Percentiles rank a stretch among this genome's conserved stretches.
Evolutionary conservation across 192 early-diverging fungal genomes (phyloP).

Genomic region (Backusella tarrabulga): DNA sequence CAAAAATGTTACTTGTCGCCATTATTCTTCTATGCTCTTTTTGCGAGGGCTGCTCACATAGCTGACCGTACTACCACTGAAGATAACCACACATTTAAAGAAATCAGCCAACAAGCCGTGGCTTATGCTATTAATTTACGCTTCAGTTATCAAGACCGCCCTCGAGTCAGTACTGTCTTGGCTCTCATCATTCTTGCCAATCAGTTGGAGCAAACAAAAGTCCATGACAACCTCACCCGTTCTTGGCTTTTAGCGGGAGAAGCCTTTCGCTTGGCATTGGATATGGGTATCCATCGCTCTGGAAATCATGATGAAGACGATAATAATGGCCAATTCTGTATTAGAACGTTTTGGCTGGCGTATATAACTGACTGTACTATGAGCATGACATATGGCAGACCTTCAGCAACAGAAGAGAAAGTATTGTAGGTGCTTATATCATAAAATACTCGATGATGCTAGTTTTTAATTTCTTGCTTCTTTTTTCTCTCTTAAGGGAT

Average conservation of each 20-base stretch:
- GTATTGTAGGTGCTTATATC: constrained; percentile 24
- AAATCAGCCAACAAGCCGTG: constrained; percentile 33
- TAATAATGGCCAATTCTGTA: constrained; percentile 44
- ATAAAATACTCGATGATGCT: not conserved
- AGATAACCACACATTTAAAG: not conserved
- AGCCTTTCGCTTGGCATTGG: constrained; percentile 72
- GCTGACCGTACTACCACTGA: not conserved
- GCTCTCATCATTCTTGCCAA: constrained; percentile 61
- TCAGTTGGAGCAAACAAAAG: constrained; percentile 55
- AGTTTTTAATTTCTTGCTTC: not conserved
- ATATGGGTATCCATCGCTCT: constrained; percentile 70
- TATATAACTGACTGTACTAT: constrained; percentile 66
- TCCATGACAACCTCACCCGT: constrained; percentile 43
- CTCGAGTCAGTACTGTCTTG: constrained; percentile 52
- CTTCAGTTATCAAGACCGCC: constrained; percentile 56
- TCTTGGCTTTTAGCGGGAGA: constrained; percentile 69
- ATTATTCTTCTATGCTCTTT: constrained; percentile 26
- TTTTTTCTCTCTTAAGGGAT: not conserved
- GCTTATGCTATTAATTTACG: constrained; percentile 56
- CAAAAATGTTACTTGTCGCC: constrained; percentile 16
- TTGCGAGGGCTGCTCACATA: constrained; percentile 34
- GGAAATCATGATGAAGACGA: not conserved
- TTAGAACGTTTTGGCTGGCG: constrained; percentile 69
- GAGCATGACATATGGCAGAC: constrained; percentile 63
- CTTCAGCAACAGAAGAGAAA: constrained; percentile 43